Evolutionary conservation across 2,329 filamentous ascomycete genomes (phyloP), one percentile per base, ranked within the genome.

Genomic region (Fusarium brevicatenulatum): DNA sequence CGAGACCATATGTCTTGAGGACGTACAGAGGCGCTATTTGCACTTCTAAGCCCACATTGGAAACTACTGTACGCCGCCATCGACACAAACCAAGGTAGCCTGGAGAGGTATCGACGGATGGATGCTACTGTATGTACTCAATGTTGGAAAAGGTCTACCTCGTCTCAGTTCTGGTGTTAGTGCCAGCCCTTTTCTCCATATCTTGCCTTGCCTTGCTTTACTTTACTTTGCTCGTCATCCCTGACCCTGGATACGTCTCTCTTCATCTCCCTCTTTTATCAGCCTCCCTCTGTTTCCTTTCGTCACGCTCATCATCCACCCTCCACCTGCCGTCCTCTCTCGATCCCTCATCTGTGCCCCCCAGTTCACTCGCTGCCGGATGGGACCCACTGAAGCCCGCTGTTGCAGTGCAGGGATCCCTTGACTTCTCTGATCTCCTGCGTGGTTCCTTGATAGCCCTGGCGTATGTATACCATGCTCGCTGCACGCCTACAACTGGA

Each of bases 381-480:
- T 61, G 49, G 60, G 76, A 56, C 74, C 74, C 74, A 77, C 76
- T 71, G 66, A 72, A 72, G 68, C 66, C 76, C 72, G 72, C 69
- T 70, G 66, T 69, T 69, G 66, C 63, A 71, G 71, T 57, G 55
- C 68, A 77, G 66, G 69, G 58, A 58, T 57, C 68, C 76, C 75
- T 72, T 72, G 74, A 46, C 59, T 65, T 59, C 57, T 63, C 58
- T 76, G 74, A 75, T 76, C 71, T 77, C 70, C 75, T 77, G 63
- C 71, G 66, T 76, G 64, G 68, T 74, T 77, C 64, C 66, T 71
- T 74, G 70, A 68, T 72, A 70, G 64, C 69, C 67, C 73, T 67
- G 63, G 72, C 39, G 68, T 69, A 63, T 61, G 57, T 61, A 69
- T 61, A 64, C 63, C 69, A 74, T 71, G 63, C 68, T 72, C 72